Conservation (phyloP, 2,329 filamentous ascomycete species). For the Beauveria brongniartii region DNA sequence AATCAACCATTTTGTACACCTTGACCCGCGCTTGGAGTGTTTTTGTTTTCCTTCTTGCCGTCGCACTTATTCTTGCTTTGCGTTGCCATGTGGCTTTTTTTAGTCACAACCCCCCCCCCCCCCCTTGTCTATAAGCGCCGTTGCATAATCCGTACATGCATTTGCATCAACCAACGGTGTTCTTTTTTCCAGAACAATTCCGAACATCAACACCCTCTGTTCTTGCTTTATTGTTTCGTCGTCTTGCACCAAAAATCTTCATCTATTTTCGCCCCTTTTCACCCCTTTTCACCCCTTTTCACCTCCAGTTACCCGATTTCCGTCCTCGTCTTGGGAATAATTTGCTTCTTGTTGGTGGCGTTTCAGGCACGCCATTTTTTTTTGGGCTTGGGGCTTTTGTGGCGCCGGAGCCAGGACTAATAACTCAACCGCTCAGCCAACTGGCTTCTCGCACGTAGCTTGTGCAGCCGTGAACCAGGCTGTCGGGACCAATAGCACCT, state of each 20-base stretch:
- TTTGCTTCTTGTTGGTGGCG: background rate
- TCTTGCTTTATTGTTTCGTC: background rate
- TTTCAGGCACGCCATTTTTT: background rate
- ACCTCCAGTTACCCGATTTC: background rate
- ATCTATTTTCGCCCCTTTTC: background rate
- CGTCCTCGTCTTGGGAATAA: background rate
- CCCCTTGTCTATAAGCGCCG: background rate
- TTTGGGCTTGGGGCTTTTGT: background rate
- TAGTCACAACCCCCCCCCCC: background rate
- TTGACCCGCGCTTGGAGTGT: background rate
- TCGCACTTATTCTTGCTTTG: background rate
- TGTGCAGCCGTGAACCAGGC: background rate
- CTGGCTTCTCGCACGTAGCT: slow-evolving; percentile 6
- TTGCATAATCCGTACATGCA: background rate
- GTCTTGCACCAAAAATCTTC: background rate
- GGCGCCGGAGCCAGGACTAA: background rate
- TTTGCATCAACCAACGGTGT: background rate
- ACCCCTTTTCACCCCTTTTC: background rate
- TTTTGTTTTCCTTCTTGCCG: background rate
- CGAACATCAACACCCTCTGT: background rate
- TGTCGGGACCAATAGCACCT: slow-evolving; percentile 2
- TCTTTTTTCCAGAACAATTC: slow-evolving; percentile 1
- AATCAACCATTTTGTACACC: background rate
- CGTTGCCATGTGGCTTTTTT: background rate
- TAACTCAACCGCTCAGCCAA: background rate